Evolutionary conservation across 2,329 filamentous ascomycete species (phyloP).

Genomic region (Scedosporium apiospermum): DNA sequence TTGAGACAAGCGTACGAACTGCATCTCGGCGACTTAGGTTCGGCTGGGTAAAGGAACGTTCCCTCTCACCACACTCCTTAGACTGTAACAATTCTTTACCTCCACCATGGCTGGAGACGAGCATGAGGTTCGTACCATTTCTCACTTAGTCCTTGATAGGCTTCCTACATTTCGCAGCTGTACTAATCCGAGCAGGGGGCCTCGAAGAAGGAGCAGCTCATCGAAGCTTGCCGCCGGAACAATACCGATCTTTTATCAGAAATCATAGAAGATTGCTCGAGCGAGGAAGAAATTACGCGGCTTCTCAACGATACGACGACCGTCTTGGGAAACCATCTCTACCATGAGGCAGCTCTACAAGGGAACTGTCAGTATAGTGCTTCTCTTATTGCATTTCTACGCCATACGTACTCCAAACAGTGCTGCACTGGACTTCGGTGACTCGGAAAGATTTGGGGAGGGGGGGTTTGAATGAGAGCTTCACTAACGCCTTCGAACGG

Average conservation of each 20-base stretch:
- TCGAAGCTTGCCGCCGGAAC: constrained; percentile 90
- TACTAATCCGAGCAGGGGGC: constrained; percentile 55
- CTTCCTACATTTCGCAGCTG: no score
- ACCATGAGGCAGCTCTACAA: constrained; percentile 78
- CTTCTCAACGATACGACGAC: constrained; percentile 82
- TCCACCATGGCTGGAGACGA: constrained; percentile 2
- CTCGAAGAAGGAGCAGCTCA: constrained; percentile 71
- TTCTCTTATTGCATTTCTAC: background rate
- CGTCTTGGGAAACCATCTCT: constrained; percentile 76
- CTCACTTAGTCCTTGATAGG: background rate
- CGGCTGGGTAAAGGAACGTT: background rate
- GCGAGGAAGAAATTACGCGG: constrained; percentile 56
- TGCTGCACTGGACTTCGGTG: no score
- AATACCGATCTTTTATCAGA: constrained; percentile 78
- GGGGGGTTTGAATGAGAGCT: no score
- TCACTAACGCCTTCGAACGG: background rate
- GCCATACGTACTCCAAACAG: background rate
- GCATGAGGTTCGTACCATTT: background rate
- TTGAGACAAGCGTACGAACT: background rate
- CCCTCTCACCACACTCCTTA: background rate
- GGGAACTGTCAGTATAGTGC: constrained; percentile 58
- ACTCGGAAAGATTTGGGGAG: no score
- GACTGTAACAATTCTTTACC: background rate
- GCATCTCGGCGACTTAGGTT: background rate
- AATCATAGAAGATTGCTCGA: constrained; percentile 53